Conservation (phyloP, 1,139 yeast species). For the Candida mesenterica region DNA sequence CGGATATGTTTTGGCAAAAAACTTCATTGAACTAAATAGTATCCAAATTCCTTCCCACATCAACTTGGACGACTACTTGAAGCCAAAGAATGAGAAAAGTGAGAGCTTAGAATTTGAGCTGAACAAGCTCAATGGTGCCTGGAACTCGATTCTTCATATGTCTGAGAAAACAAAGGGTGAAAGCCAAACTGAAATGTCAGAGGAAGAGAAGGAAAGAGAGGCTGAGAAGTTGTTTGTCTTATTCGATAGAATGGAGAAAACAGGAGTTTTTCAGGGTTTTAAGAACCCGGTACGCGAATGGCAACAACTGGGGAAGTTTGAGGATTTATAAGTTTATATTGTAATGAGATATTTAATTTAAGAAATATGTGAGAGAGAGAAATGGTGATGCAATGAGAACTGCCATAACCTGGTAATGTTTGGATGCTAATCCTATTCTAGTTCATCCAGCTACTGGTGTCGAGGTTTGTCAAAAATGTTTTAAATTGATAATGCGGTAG, state of each 20-base stretch:
- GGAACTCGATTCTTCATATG: conserved; percentile 9
- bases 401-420: no score
- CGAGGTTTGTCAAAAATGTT: no score
- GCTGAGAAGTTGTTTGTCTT: conserved; percentile 51
- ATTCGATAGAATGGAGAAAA: conserved; percentile 49
- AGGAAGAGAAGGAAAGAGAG: conserved; percentile 54
- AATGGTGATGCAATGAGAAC: no score
- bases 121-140: conserved; percentile 9
- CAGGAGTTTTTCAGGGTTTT: conserved; percentile 43
- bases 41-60: conserved; percentile 17
- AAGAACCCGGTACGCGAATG: conserved; percentile 41
- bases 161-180: not conserved
- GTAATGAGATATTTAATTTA: no score
- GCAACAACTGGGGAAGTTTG: conserved; percentile 36
- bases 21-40: conserved; percentile 17
- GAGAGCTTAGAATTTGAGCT: conserved; percentile 7
- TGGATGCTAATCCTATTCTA: no score
- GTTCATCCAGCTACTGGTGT: no score
- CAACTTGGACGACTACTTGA: conserved; percentile 15
- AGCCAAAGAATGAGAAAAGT: conserved; percentile 11
- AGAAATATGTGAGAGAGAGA: no score
- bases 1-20: conserved; percentile 22
- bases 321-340: conserved; percentile 14
- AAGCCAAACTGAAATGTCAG: conserved; percentile 28
- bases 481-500: not conserved